Evolutionary conservation across 169 alveolate species (phyloP), one percentile per base, ranked within the genome.

Genomic region (Cystoisospora suis): DNA sequence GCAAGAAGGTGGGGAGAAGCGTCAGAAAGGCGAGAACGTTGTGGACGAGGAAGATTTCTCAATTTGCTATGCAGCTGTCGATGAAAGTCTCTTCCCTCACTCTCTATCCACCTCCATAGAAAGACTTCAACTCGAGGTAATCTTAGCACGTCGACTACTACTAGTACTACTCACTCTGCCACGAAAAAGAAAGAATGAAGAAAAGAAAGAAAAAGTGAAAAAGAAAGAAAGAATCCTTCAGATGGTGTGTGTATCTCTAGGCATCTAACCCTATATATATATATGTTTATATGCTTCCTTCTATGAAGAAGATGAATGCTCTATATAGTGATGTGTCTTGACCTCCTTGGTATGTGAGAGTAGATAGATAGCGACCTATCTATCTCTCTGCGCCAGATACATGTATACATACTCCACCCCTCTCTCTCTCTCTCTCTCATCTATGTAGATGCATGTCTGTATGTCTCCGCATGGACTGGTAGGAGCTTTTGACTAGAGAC

Each of bases 121-220:
- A 40, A 34, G 27, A 17, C 53, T 72, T 3, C 83, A 72, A 17
- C 53, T 72, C 83, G 83, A 72, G 47, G 83, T 72, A 20, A 72
- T 46, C 15, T 40, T 0, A 2, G 20, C 3, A 47, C 40, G 6
- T 2, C 65, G 65, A 23, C 65, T 53, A 23, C 65, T 53, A 53
- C 12, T 53, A 23, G 29, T 53, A 23, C 65, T 53, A 12, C 65
- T 53, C 65, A 23, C 15, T 34, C 29, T 7, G 34, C 3, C 7
- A 20, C 27, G n/a, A 36, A 9, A 15, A 53, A 53, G 65, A 53
- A 53, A 53, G n/a, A 20, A 15, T 53, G 20, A 53, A 53, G 65
- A 20, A 53, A 53, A 20, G 20, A 9, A 53, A 53, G 12, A 44
- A 65, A 15, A 65, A 36, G 44, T 49, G 61, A 9, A 49, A 12